phyloP scores from a whole-genome alignment of 345 rosid genomes.

The Bruguiera gymnorhiza region DNA sequence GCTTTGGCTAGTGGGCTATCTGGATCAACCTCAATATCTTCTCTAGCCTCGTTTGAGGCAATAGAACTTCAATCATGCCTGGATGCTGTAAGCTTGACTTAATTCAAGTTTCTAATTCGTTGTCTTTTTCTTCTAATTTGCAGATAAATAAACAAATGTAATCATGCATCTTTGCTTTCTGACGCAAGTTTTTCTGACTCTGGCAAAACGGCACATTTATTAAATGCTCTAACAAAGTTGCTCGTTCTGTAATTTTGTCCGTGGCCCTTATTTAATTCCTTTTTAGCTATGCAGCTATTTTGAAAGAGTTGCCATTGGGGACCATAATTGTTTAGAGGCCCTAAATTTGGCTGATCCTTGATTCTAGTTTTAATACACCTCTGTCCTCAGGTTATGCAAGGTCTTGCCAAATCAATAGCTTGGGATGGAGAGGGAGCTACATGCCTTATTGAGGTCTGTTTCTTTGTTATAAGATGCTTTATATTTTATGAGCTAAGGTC shows the following conservation, averaged over 20 bases:
- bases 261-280: no score
- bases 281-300: no score
- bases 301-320: not conserved
- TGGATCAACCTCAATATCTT: conserved; percentile 64
- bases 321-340: not conserved
- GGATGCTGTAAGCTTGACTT: conserved; percentile 62
- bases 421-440: conserved; percentile 99
- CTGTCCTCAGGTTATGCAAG: conserved; percentile 83
- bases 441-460: conserved; percentile 78
- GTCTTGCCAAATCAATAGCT: conserved; percentile 96
- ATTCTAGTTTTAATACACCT: not conserved
- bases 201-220: no score
- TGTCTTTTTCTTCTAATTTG: not conserved
- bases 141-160: not conserved
- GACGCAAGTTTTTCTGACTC: not conserved
- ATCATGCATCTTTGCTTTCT: not conserved
- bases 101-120: not conserved
- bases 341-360: not conserved
- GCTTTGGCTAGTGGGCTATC: conserved; percentile 91
- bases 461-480: conserved; percentile 7
- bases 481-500: conserved; percentile 1
- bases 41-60: conserved; percentile 59
- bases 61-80: conserved; percentile 84
- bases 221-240: no score
- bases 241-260: no score